A percentile compares a stretch with the other conserved stretches of the same genome.
Conservation (phyloP, 1,284 basidiomycete genomes). For the Cutaneotrichosporon curvatum region DNA sequence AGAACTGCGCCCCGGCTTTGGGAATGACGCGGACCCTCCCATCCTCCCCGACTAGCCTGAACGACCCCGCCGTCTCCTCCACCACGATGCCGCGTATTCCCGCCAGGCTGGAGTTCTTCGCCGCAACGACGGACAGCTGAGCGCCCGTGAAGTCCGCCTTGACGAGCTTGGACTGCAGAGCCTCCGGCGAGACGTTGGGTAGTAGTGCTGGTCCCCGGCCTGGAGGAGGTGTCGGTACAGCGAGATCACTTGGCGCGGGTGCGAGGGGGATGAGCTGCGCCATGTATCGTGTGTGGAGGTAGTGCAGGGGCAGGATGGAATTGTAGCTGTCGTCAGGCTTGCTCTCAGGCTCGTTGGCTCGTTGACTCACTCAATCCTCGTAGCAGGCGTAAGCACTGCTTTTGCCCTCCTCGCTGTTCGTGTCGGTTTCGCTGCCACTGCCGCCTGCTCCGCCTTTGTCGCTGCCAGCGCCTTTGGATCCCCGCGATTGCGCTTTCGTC, state of each 20-base stretch:
- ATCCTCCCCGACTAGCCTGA: conserved; percentile 41
- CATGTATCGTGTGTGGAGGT: conserved; percentile 39
- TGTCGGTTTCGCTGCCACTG: conserved; percentile 3
- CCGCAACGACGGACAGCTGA: conserved; percentile 25
- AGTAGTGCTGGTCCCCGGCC: conserved; percentile 41
- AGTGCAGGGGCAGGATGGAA: conserved; percentile 35
- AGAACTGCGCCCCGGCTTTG: conserved; percentile 45
- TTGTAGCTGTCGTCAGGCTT: conserved; percentile 26
- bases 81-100: conserved; percentile 45
- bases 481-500: conserved; percentile 30
- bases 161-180: conserved; percentile 38
- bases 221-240: neutral
- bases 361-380: conserved; percentile 25
- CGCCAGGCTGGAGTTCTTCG: conserved; percentile 37
- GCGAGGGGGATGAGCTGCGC: conserved; percentile 27
- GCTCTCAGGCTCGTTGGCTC: neutral
- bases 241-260: conserved; percentile 3
- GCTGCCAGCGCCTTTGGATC: conserved; percentile 13
- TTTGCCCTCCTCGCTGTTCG: conserved; percentile 5
- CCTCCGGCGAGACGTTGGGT: conserved; percentile 36
- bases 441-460: conserved; percentile 15
- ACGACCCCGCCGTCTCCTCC: conserved; percentile 48
- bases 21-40: conserved; percentile 40
- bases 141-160: conserved; percentile 50
- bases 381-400: conserved; percentile 1